Conservation (phyloP, 257 asterid species). For the Solanum chiquidenum region DNA sequence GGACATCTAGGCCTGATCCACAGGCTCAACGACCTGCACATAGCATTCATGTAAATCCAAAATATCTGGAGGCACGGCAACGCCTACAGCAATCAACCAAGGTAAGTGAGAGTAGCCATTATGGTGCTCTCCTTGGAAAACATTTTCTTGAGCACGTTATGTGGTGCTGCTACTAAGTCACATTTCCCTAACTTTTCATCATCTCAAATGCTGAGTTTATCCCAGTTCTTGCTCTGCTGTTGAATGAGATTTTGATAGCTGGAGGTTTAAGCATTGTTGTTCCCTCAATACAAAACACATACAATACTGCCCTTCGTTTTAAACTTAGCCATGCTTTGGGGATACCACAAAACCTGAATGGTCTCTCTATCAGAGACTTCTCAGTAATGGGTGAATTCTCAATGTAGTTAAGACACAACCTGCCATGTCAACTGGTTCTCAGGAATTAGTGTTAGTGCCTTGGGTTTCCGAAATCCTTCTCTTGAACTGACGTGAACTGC, state of each 20-base stretch:
- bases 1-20: constrained; percentile 42
- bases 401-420: background rate
- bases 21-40: constrained; percentile 70
- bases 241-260: background rate
- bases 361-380: background rate
- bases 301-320: background rate
- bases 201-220: background rate
- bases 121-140: background rate
- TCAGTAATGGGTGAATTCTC: background rate
- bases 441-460: background rate
- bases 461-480: background rate
- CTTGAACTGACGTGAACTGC: background rate
- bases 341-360: background rate
- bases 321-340: background rate
- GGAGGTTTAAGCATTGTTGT: background rate
- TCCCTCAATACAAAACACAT: background rate
- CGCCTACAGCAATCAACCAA: constrained; percentile 54
- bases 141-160: background rate
- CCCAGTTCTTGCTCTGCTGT: background rate
- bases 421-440: background rate
- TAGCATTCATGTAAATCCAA: constrained; percentile 89
- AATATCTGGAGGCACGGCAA: constrained; percentile 84
- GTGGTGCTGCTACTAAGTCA: background rate
- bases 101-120: constrained; percentile 26
- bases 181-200: background rate